Conservation (phyloP, 2,329 filamentous ascomycete species). For the Daldinia sp. region DNA sequence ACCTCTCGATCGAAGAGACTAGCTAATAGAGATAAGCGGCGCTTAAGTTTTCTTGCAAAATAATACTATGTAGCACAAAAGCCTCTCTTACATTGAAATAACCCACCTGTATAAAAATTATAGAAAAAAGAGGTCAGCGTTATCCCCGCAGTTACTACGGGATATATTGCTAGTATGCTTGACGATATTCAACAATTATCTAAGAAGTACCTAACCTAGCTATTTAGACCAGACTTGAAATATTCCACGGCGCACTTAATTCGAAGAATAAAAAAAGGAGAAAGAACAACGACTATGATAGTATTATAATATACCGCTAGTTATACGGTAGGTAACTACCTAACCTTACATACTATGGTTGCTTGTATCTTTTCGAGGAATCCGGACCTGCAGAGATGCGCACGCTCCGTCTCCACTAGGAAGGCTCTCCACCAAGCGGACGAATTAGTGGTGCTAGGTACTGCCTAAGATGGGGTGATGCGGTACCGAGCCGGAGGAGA, state of each 20-base stretch:
- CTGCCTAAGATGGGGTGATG: conserved; percentile 3
- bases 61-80: not conserved
- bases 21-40: conserved; percentile 30
- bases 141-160: conserved; percentile 27
- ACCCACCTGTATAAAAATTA: not conserved
- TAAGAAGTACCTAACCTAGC: too few relatives aligned
- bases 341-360: too few relatives aligned
- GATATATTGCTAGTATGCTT: conserved; percentile 6
- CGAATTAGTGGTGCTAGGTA: conserved; percentile 29
- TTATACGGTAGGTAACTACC: too few relatives aligned
- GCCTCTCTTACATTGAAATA: not conserved
- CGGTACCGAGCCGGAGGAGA: conserved; percentile 25
- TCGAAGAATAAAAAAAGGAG: too few relatives aligned
- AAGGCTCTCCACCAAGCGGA: conserved; percentile 25
- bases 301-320: conserved; percentile 8
- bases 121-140: not conserved
- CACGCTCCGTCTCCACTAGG: conserved; percentile 27
- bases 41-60: conserved; percentile 30
- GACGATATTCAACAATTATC: not conserved
- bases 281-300: too few relatives aligned
- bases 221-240: not conserved
- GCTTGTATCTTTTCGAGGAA: conserved; percentile 22
- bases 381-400: conserved; percentile 33
- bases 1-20: conserved; percentile 22
- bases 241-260: not conserved